These are phyloP conservation scores for Parsonsia alboflavescens DNA, from an alignment of 257 asterid species.

Conservation along the genomic window DNA sequence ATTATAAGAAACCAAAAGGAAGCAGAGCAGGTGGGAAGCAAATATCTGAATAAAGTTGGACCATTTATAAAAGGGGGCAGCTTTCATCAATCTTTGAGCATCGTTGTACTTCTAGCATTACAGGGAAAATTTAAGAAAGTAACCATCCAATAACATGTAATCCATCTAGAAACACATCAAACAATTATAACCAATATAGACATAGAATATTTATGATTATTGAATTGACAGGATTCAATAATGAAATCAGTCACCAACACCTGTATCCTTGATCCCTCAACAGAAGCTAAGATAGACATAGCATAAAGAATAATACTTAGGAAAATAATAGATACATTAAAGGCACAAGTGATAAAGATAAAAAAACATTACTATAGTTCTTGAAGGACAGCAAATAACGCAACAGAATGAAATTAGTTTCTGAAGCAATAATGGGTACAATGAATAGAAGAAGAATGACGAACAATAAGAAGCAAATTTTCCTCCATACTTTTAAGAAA, in stretches of 20 bases:
- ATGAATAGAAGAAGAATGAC: not conserved
- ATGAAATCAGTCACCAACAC: not conserved
- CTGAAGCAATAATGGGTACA: not conserved
- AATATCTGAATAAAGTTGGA: not conserved
- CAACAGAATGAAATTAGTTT: not conserved
- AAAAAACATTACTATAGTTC: not conserved
- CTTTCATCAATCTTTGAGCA: not conserved
- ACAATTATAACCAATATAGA: not conserved
- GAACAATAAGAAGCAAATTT: not conserved
- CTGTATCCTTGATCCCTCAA: not conserved
- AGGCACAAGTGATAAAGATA: not conserved
- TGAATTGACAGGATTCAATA: not conserved
- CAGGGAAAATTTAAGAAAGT: not conserved
- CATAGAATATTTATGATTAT: no score
- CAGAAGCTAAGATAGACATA: not conserved
- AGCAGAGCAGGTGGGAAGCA: not conserved
- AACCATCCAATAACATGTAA: not conserved
- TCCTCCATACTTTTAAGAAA: constrained; percentile 10
- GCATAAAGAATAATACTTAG: not conserved
- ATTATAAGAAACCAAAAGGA: not conserved
- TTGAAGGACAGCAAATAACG: not conserved
- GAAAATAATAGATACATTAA: not conserved
- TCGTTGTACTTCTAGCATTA: not conserved
- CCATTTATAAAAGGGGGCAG: not conserved
- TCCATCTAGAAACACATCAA: not conserved